Evolutionary conservation across 805 yeast genomes (phyloP).

Genomic region (Saturnispora galanensis): DNA sequence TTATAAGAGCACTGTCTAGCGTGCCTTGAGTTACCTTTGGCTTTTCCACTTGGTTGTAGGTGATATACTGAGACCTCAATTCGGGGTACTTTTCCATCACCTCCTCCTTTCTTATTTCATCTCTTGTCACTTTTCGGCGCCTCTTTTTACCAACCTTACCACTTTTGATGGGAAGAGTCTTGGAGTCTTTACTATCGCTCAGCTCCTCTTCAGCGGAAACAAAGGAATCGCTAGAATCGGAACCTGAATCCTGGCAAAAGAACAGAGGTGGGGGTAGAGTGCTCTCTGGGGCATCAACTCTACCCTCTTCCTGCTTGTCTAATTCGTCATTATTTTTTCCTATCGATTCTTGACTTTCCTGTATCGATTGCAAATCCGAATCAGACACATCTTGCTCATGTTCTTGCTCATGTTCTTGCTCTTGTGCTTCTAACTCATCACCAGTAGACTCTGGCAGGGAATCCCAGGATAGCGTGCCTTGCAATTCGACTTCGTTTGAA

Average conservation of each 20-base stretch:
- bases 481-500: too few species aligned
- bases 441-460: too few species aligned
- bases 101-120: not conserved
- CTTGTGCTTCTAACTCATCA: too few species aligned
- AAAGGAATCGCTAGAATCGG: not conserved
- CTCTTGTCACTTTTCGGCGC: not conserved
- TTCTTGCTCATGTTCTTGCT: too few species aligned
- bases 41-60: not conserved
- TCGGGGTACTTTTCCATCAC: slow-evolving; percentile 1
- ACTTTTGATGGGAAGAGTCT: not conserved
- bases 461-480: too few species aligned
- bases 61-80: not conserved
- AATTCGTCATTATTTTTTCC: not conserved
- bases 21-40: not conserved
- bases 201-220: slow-evolving; percentile 1
- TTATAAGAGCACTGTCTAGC: not conserved
- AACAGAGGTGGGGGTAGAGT: too few species aligned
- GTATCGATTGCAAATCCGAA: too few species aligned
- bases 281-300: not conserved
- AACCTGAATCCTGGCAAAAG: not conserved
- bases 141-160: not conserved
- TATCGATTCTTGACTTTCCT: too few species aligned
- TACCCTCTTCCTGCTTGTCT: not conserved
- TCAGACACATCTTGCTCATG: too few species aligned
- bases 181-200: not conserved